phyloP scores from a whole-genome alignment of 345 rosid genomes.

The Eucalyptus leucophloia region DNA sequence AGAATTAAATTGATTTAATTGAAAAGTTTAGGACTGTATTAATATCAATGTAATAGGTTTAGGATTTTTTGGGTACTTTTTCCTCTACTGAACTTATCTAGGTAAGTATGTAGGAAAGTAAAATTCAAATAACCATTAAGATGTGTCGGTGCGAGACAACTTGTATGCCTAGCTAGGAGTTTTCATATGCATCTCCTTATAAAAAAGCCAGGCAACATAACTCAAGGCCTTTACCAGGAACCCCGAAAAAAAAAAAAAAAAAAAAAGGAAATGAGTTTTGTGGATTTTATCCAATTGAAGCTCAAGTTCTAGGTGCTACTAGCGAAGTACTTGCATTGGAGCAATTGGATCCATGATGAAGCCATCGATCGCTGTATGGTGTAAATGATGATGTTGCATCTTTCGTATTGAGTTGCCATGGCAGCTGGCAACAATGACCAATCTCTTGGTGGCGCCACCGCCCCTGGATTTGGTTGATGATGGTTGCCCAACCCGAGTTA shows the following conservation, averaged over 20 bases:
- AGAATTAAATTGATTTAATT: rapidly evolving
- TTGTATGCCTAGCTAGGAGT: neutral
- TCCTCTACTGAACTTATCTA: neutral
- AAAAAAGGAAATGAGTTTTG: neutral
- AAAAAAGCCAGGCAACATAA: neutral
- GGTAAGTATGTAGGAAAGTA: neutral
- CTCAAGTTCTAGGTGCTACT: neutral
- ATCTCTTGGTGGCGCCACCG: neutral
- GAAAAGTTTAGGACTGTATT: rapidly evolving
- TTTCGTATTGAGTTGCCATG: neutral
- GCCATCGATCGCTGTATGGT: neutral
- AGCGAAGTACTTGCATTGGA: neutral
- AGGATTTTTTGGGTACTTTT: too few species aligned
- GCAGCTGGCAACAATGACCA: neutral
- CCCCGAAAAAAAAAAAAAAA: too few species aligned
- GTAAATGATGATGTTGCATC: neutral
- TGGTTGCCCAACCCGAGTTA: neutral
- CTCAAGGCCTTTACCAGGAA: neutral
- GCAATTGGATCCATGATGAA: neutral
- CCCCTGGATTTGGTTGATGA: neutral
- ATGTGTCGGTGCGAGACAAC: neutral
- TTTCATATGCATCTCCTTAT: neutral
- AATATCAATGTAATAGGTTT: too few species aligned
- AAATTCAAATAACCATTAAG: neutral
- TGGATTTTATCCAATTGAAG: neutral